Percentiles rank a stretch among this genome's conserved stretches.
phyloP scores from a whole-genome alignment of 2,329 filamentous ascomycete genomes.

The Claviceps spartinae region DNA sequence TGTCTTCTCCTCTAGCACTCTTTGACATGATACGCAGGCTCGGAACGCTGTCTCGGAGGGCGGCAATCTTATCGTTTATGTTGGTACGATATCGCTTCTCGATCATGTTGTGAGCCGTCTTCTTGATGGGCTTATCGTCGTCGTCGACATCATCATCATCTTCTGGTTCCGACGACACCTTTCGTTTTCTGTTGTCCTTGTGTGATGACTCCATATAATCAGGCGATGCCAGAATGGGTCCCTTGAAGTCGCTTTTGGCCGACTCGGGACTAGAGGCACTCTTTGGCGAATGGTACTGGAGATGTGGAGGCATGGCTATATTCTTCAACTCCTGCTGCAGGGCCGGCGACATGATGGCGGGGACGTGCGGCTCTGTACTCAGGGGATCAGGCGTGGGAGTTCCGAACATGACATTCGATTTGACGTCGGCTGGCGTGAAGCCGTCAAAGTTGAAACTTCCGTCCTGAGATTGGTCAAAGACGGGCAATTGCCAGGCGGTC shows the following conservation, averaged over 20 bases:
- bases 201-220: conserved; percentile 33
- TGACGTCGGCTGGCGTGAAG: conserved; percentile 20
- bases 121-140: conserved; percentile 53
- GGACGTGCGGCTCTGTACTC: conserved; percentile 5
- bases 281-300: conserved; percentile 46
- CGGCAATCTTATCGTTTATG: conserved; percentile 92
- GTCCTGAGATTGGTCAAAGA: conserved; percentile 22
- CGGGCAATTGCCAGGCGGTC: conserved; percentile 21
- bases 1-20: conserved; percentile 52
- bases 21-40: conserved; percentile 76
- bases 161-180: conserved; percentile 45
- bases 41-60: conserved; percentile 80
- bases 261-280: conserved; percentile 47
- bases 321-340: conserved; percentile 45
- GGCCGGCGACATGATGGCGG: conserved; percentile 29
- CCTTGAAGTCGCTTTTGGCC: conserved; percentile 32
- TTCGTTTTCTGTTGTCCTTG: conserved; percentile 49
- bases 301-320: conserved; percentile 50
- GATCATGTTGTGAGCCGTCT: conserved; percentile 96
- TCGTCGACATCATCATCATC: conserved; percentile 43
- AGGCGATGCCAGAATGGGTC: conserved; percentile 44
- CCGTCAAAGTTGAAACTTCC: conserved; percentile 18
- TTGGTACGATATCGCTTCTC: conserved; percentile 95
- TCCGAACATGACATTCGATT: conserved; percentile 21
- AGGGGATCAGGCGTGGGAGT: conserved; percentile 1